These are phyloP conservation scores for Thelephora aurantiotincta DNA, from an alignment of 768 basidiomycete genomes.

Conservation along the genomic window DNA sequence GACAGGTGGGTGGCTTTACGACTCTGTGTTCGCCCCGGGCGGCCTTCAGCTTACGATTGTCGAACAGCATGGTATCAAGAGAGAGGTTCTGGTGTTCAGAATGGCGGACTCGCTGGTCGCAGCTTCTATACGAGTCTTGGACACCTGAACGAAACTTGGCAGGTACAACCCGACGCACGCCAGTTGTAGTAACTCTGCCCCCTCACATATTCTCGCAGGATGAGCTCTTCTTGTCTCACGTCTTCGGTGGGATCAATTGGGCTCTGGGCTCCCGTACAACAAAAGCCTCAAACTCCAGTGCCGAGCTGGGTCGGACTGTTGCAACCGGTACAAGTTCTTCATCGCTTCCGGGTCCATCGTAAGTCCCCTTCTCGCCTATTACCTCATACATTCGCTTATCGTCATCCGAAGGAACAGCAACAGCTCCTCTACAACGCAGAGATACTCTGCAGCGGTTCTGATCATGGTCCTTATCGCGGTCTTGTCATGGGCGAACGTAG, in stretches of 20 bases:
- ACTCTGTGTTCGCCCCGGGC: neutral
- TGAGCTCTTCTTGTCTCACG: slow-evolving; percentile 52
- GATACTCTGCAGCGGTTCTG: no score
- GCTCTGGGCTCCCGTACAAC: slow-evolving; percentile 58
- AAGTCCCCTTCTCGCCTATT: neutral
- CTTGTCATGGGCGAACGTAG: no score
- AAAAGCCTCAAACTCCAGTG: slow-evolving; percentile 43
- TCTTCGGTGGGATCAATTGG: slow-evolving; percentile 69
- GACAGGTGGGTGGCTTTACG: slow-evolving; percentile 32
- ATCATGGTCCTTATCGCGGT: no score
- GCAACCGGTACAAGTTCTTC: neutral
- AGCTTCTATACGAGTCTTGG: slow-evolving; percentile 80
- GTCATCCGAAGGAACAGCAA: no score
- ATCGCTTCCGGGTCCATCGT: neutral
- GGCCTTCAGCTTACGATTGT: neutral
- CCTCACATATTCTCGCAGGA: slow-evolving; percentile 28
- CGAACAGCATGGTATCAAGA: slow-evolving; percentile 72
- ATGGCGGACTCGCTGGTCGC: slow-evolving; percentile 39
- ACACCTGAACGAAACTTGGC: slow-evolving; percentile 69
- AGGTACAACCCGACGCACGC: slow-evolving; percentile 21
- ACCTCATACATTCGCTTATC: no score
- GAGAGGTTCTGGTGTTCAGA: slow-evolving; percentile 48
- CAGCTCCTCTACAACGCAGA: no score
- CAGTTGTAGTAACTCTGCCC: neutral
- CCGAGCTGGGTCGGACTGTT: slow-evolving; percentile 38